Percentiles rank a stretch among this genome's conserved stretches.
Conservation (phyloP, 2,329 filamentous ascomycete species). For the Monilinia laxa region DNA sequence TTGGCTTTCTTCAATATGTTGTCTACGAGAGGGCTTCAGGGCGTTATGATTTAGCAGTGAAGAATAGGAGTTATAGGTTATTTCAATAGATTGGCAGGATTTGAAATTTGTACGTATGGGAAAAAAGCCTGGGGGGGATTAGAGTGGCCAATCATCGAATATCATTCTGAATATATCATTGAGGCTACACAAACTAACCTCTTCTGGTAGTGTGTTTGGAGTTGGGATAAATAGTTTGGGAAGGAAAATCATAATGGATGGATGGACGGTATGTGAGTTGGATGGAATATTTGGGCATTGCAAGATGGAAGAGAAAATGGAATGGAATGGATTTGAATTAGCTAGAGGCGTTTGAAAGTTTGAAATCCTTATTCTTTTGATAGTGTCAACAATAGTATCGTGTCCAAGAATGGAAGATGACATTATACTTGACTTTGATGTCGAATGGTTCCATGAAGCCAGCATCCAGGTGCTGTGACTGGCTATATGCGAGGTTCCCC, state of each 20-base stretch:
- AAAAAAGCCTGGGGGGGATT: not conserved
- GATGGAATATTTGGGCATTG: constrained; percentile 13
- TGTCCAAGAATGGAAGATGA: not conserved
- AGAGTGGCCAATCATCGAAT: constrained; percentile 18
- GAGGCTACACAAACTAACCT: constrained; percentile 9
- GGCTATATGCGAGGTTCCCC: not conserved
- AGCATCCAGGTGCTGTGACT: not conserved
- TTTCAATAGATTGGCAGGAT: constrained; percentile 18
- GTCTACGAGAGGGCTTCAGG: not conserved
- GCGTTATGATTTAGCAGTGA: constrained; percentile 1
- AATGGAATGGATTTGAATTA: not conserved
- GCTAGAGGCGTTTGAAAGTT: constrained; percentile 16
- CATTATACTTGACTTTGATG: not conserved
- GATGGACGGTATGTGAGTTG: not conserved
- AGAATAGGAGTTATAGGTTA: constrained; percentile 8
- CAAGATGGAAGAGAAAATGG: constrained; percentile 17
- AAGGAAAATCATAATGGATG: constrained; percentile 5
- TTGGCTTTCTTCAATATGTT: not conserved
- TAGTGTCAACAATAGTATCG: not conserved
- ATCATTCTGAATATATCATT: constrained; percentile 18
- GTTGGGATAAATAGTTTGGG: constrained; percentile 8
- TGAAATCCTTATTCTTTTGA: constrained; percentile 5
- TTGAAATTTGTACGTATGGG: constrained; percentile 3
- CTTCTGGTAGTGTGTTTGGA: constrained; percentile 6
- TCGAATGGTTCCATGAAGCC: not conserved